These are phyloP conservation scores for Petunia hybrid DNA, from an alignment of 305 asterid genomes.

Conservation along the genomic window DNA sequence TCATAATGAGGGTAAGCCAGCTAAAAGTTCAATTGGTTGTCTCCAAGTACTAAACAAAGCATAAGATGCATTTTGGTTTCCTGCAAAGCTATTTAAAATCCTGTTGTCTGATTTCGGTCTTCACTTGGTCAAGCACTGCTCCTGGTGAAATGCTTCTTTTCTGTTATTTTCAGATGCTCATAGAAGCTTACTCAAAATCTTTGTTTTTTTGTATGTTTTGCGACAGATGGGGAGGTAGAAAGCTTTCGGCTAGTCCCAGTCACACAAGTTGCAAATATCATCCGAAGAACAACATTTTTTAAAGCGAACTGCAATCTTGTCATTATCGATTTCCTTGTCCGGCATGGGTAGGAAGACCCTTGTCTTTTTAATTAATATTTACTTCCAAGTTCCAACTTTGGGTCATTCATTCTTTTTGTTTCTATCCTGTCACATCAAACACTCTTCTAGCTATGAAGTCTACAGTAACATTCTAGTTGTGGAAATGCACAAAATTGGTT, in stretches of 20 bases:
- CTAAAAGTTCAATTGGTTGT: background rate
- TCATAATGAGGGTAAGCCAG: conserved; percentile 67
- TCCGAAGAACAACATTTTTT: conserved; percentile 56
- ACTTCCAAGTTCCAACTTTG: background rate
- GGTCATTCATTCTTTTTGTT: background rate
- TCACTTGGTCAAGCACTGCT: background rate
- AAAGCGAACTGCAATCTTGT: conserved; percentile 90
- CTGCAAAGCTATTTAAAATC: background rate
- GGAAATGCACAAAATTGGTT: background rate
- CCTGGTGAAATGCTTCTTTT: background rate
- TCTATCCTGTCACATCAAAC: background rate
- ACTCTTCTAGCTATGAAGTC: background rate
- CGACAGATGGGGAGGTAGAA: conserved; percentile 93
- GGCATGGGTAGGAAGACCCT: conserved; percentile 77
- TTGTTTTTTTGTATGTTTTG: background rate
- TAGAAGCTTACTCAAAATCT: background rate
- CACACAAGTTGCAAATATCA: conserved; percentile 68
- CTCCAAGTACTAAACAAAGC: background rate
- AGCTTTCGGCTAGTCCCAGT: conserved; percentile 78
- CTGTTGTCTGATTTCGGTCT: background rate
- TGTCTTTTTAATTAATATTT: background rate
- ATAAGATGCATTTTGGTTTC: conserved; percentile 6
- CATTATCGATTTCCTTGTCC: conserved; percentile 81
- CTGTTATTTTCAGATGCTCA: conserved; percentile 2
- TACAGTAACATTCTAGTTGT: background rate